A percentile compares a stretch with the other conserved stretches of the same genome.
Conservation (phyloP, 768 basidiomycete species). For the Pluteus cervinus region DNA sequence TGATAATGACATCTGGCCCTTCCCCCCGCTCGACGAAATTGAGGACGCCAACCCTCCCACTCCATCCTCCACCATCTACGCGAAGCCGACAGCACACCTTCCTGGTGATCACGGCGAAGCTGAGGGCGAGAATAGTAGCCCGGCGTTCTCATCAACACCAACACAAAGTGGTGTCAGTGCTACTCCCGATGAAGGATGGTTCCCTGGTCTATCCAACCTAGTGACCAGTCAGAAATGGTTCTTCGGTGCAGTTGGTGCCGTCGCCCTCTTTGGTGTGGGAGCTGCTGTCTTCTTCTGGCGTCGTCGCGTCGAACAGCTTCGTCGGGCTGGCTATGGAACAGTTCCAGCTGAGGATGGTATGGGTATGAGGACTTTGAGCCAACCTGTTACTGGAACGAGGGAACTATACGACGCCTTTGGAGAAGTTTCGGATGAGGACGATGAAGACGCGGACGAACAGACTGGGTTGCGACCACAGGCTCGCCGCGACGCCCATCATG, state of each 20-base stretch:
- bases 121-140: slow-evolving; percentile 74
- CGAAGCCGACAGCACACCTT: slow-evolving; percentile 82
- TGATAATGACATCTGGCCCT: slow-evolving; percentile 40
- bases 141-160: slow-evolving; percentile 48
- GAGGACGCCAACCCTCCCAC: slow-evolving; percentile 27
- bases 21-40: slow-evolving; percentile 42
- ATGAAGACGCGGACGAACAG: slow-evolving; percentile 70
- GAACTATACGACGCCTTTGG: slow-evolving; percentile 98
- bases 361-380: slow-evolving; percentile 67
- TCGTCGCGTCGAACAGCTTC: slow-evolving; percentile 40
- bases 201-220: slow-evolving; percentile 69
- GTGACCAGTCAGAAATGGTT: slow-evolving; percentile 83
- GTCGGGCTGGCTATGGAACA: slow-evolving; percentile 47
- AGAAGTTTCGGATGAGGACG: slow-evolving; percentile 78
- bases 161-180: slow-evolving; percentile 31
- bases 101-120: slow-evolving; percentile 82
- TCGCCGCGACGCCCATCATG: slow-evolving; percentile 63
- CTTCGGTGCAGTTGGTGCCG: slow-evolving; percentile 77
- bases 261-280: slow-evolving; percentile 67
- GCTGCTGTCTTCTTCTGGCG: slow-evolving; percentile 78
- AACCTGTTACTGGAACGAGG: slow-evolving; percentile 46
- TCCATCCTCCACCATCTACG: slow-evolving; percentile 28
- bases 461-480: slow-evolving; percentile 49
- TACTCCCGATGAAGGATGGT: slow-evolving; percentile 80
- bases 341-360: slow-evolving; percentile 63